Conservation (phyloP, 2,329 filamentous ascomycete species). For the Ophiosphaerella herpotricha region DNA sequence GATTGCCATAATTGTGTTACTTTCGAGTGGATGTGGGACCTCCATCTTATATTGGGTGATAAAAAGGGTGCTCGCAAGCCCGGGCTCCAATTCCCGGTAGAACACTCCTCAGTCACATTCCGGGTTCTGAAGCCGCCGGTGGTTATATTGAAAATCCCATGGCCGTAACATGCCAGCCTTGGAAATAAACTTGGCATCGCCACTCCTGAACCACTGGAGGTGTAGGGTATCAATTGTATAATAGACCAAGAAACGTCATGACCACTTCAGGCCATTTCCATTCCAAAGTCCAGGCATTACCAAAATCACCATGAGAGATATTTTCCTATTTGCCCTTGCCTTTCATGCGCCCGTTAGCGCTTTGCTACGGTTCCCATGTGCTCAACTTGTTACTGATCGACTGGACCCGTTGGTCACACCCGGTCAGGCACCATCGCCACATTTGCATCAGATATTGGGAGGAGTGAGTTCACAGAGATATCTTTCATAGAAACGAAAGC, state of each 20-base stretch:
- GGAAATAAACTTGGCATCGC: background rate
- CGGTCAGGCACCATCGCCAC: conserved; percentile 26
- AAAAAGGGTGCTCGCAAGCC: no score
- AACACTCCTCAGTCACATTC: no score
- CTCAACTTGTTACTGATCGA: conserved; percentile 28
- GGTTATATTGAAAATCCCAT: background rate
- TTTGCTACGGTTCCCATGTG: conserved; percentile 30
- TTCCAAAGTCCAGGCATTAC: background rate
- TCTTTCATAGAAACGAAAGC: background rate
- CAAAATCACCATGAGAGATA: conserved; percentile 23
- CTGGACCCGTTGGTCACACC: conserved; percentile 33
- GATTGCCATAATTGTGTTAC: no score
- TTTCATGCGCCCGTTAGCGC: conserved; percentile 24
- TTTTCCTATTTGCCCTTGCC: conserved; percentile 8
- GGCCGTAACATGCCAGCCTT: background rate
- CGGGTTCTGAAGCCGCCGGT: background rate
- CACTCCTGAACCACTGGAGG: background rate
- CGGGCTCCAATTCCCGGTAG: no score
- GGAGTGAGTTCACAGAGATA: conserved; percentile 8
- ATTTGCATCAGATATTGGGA: conserved; percentile 32
- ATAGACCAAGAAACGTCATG: background rate
- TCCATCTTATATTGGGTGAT: no score
- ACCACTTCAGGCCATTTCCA: background rate
- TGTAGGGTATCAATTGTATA: conserved; percentile 2
- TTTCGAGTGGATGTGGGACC: no score